Evolutionary conservation across 768 basidiomycete species (phyloP), one percentile per base, ranked within the genome.

Genomic region (Crepidotus variabilis): DNA sequence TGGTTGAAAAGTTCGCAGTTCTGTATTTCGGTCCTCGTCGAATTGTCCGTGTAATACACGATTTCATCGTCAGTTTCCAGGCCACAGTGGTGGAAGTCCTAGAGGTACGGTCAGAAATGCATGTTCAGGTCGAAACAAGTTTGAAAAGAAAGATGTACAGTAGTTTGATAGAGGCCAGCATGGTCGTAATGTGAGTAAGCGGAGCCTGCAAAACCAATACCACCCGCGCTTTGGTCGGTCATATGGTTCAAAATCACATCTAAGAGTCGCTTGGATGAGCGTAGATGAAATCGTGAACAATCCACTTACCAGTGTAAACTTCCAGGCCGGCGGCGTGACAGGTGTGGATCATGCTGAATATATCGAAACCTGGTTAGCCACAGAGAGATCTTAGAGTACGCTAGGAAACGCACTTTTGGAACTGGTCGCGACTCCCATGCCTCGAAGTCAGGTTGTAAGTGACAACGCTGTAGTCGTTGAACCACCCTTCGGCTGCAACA

Each of bases 381-480:
- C 16, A 43, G 39, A 3, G 34, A 47, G 5, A 11, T 45, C 16
- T 18, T 24, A 18, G 18, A 47, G 21, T 35, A 24, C 64, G 62
- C 28, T 43, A 28, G 58, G 28, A 13, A 50, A 35, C 61, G 24
- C 47, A 74, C 72, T 60, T 72, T 54, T 72, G 63, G 65, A 75
- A 87, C 57, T 87, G 83, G 3, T 66, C 55, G 11, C 83, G 75
- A 58, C 80, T 74, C 3, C 87, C 87, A 0, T 84, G 82, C 66
- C 88, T 88, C 0, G 85, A 86, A 1, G 76, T 84, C 48, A 88
- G 64, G 10, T 54, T 85, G 64, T 88, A 87, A 1, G 85, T 86
- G 0, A 86, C 85, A 2, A 83, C 80, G 70, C 78, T 86, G 62
- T 89, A 88, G 63, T 87, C 86, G 0, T 86, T 88, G 86, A 86